Conservation (phyloP, 2,329 filamentous ascomycete species). For the Cladosporium sp. region DNA sequence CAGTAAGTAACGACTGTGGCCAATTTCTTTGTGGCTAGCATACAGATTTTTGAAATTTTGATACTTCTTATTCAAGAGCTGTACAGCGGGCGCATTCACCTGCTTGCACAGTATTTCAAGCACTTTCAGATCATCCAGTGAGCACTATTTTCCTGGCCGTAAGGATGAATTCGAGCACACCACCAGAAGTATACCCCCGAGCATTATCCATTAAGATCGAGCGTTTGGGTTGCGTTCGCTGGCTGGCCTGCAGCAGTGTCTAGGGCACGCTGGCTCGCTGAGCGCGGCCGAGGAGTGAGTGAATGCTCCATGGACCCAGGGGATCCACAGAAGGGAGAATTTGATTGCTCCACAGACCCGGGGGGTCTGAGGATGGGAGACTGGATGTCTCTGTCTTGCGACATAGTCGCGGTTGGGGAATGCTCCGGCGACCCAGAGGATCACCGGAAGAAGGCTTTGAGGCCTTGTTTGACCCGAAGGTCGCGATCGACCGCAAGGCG, state of each 20-base stretch:
- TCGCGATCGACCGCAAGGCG: conserved; percentile 2
- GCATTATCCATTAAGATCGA: background rate
- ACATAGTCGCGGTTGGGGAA: background rate
- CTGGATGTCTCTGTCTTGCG: background rate
- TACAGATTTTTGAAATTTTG: background rate
- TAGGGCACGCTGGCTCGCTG: background rate
- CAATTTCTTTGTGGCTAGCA: background rate
- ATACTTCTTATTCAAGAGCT: background rate
- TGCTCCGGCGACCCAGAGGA: conserved; percentile 2
- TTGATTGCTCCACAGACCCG: background rate
- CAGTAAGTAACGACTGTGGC: background rate
- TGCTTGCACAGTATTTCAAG: background rate
- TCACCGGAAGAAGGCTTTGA: background rate
- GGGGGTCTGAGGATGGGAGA: background rate
- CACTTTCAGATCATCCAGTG: background rate
- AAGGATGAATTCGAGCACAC: background rate
- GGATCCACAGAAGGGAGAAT: background rate
- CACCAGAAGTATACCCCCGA: background rate
- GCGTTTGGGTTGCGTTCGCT: background rate
- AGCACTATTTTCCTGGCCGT: background rate
- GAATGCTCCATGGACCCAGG: background rate
- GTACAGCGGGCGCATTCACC: background rate
- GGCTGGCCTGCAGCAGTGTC: background rate
- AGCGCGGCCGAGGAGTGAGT: background rate
- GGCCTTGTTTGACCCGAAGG: background rate